Evolutionary conservation across 75 land plant genomes (phyloP), one percentile per base, ranked within the genome.

Genomic region (Cunninghamia lanceolata): DNA sequence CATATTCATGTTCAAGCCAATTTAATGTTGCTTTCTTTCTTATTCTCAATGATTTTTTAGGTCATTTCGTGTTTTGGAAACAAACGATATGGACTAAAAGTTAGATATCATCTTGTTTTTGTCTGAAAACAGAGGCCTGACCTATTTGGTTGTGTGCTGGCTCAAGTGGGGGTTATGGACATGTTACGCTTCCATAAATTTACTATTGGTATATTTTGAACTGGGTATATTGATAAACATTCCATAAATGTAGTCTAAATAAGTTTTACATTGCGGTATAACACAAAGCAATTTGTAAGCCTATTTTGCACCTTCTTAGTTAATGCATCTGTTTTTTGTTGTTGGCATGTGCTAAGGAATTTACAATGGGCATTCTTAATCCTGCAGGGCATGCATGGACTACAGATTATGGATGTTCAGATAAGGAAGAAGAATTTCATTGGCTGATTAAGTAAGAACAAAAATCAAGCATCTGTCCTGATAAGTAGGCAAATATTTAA

Each of bases 121-220:
- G 36, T 15, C n/a, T 83, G n/a, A 45, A 83, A 52, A 88, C 92
- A 98, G 99, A 91, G 99, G 82, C 99, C 99, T 89, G 99, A 98
- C 86, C 94, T 98, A 56, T 98, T 93, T 91, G 99, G 97, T 17
- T 98, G 99, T 91, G 97, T 95, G 75, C 88, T 98, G 82, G 99
- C 99, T 56, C 99, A 97, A 92, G 99, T 98, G 86, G 99, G 99
- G 85, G 99, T 98, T 0, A 97, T 98, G 99, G 99, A 98, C 88
- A 98, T 98, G 99, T 88, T 98, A 35, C 90, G 97, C 13, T 98
- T 97, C 81, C 99, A 98, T 89, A 98, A 98, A 80, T 98, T 98
- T 81, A 98, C 99, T 13, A 95, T 98, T 85, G 99, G 99, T 98
- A 86, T 88, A 2, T 32, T 34, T 32, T 32, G 36, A 73, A 73